Percentiles rank a stretch among this genome's conserved stretches.
These are phyloP conservation scores for Cordia subcordata DNA, from an alignment of 257 asterid genomes.

Conservation along the genomic window DNA sequence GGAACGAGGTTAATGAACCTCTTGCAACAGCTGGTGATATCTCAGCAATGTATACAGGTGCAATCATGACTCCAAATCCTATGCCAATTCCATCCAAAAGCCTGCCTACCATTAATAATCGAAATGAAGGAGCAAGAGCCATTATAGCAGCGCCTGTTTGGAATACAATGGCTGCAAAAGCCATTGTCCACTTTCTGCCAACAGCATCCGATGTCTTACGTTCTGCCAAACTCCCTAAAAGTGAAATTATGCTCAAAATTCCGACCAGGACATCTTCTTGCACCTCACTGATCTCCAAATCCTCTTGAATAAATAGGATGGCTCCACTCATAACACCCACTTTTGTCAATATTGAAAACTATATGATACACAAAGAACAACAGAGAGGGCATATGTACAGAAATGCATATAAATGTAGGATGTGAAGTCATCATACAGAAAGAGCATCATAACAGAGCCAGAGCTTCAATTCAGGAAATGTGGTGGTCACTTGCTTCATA, in stretches of 20 bases:
- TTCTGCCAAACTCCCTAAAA: constrained; percentile 55
- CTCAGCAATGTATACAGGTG: constrained; percentile 67
- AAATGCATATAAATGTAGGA: not conserved
- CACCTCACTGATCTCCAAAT: constrained; percentile 47
- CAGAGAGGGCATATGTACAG: not conserved
- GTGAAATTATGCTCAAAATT: constrained; percentile 52
- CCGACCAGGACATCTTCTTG: constrained; percentile 60
- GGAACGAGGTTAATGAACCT: constrained; percentile 61
- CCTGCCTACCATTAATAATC: constrained; percentile 44
- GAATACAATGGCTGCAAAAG: constrained; percentile 47
- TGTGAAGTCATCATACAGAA: not conserved
- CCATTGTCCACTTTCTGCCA: constrained; percentile 72
- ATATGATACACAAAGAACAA: not conserved
- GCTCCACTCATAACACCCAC: constrained; percentile 86
- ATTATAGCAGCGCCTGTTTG: constrained; percentile 54
- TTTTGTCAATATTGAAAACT: constrained; percentile 33
- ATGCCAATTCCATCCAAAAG: constrained; percentile 56
- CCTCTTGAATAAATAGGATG: constrained; percentile 52
- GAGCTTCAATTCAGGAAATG: not conserved
- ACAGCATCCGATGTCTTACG: constrained; percentile 63
- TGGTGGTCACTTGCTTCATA: no score
- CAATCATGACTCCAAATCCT: constrained; percentile 63
- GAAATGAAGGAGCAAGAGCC: constrained; percentile 50
- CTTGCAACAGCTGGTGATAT: constrained; percentile 46
- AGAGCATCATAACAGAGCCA: not conserved